Percentiles rank a stretch among this genome's conserved stretches.
Evolutionary conservation across 306 rosid genomes (phyloP).

Genomic region (Boehmeria nivea): DNA sequence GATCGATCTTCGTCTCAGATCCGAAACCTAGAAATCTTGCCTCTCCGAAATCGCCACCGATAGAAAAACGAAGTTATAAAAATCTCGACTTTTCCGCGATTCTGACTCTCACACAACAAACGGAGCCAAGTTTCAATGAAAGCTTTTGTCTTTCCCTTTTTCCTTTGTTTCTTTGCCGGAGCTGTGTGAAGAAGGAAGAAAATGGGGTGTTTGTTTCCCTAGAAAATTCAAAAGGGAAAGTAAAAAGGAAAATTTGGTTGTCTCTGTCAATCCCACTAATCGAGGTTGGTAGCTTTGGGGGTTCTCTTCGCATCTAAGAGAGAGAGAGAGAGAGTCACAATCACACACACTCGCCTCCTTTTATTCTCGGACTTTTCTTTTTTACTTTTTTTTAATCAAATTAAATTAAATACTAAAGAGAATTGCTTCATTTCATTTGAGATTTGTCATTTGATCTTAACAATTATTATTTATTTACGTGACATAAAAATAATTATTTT

Average conservation of each 20-base stretch:
- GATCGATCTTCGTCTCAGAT: too few relatives aligned
- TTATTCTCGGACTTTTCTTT: background rate
- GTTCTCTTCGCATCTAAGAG: too few relatives aligned
- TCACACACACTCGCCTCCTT: conserved; percentile 3
- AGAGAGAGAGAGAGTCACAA: too few relatives aligned
- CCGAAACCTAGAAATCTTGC: too few relatives aligned
- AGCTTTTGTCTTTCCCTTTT: background rate
- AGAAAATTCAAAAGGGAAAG: conserved; percentile 7
- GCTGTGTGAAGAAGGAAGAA: background rate
- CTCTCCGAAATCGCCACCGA: too few relatives aligned
- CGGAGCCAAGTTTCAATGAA: background rate
- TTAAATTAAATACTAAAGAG: too few relatives aligned
- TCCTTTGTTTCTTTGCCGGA: background rate
- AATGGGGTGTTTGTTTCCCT: conserved; percentile 16
- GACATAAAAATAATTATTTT: background rate
- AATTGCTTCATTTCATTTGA: too few relatives aligned
- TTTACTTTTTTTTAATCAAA: background rate
- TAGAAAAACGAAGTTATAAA: background rate
- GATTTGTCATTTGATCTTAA: too few relatives aligned
- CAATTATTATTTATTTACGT: background rate
- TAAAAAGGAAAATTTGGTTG: background rate
- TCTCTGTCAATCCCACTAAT: background rate
- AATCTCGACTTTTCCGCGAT: background rate
- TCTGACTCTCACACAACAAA: background rate
- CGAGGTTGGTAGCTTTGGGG: conserved; percentile 12